Evolutionary conservation across 2,329 filamentous ascomycete genomes (phyloP).

Genomic region (Colletotrichum sidae): DNA sequence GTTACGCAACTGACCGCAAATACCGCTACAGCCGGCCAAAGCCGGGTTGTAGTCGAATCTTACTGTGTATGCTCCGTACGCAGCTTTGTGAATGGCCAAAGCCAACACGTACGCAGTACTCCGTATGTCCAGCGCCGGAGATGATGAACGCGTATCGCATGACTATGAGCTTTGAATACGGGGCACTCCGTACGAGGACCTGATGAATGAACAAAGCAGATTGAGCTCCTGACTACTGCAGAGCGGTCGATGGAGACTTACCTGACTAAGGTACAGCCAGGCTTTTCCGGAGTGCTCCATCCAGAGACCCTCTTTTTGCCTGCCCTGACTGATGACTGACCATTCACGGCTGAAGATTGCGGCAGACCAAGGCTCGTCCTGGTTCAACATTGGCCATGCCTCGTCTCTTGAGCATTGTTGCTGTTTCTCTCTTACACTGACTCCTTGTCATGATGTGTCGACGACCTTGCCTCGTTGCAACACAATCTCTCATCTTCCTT

Average conservation of each 20-base stretch:
- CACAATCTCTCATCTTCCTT: neutral
- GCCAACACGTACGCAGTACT: too few relatives aligned
- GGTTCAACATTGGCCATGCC: conserved; percentile 17
- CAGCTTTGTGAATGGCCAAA: too few relatives aligned
- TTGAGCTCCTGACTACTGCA: conserved; percentile 21
- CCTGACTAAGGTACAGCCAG: conserved; percentile 28
- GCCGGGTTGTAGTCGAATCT: conserved; percentile 17
- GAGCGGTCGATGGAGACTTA: conserved; percentile 1
- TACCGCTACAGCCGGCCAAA: conserved; percentile 16
- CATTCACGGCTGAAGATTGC: conserved; percentile 12
- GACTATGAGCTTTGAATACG: too few relatives aligned
- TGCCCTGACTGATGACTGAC: conserved; percentile 14
- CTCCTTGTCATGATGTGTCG: conserved; percentile 18
- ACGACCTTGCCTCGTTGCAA: conserved; percentile 14
- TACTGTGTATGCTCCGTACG: neutral
- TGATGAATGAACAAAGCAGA: too few relatives aligned
- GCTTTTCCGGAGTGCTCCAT: neutral
- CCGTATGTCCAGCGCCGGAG: too few relatives aligned
- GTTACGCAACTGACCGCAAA: conserved; percentile 25
- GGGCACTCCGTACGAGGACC: too few relatives aligned
- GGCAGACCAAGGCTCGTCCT: conserved; percentile 5
- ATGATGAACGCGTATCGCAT: too few relatives aligned
- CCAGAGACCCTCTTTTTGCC: conserved; percentile 23
- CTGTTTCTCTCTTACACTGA: conserved; percentile 19
- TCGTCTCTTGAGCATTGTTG: conserved; percentile 8